Evolutionary conservation across 495 filamentous ascomycete genomes (phyloP), one percentile per base, ranked within the genome.

Genomic region (Viridothelium virens): DNA sequence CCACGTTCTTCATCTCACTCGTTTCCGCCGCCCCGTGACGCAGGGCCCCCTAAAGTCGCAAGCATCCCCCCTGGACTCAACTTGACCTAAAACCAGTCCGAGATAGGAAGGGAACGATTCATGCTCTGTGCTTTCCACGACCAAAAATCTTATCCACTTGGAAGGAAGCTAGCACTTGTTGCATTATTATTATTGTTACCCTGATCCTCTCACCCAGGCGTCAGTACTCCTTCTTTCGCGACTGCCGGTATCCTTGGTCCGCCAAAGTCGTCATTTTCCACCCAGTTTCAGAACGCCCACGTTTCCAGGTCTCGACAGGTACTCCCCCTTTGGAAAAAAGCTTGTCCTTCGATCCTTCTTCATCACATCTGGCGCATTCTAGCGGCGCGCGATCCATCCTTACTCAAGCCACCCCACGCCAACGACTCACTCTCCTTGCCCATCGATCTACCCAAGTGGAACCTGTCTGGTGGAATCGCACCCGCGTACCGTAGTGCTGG

Each of bases 271-370:
- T 59, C 53, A 59, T 59, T 59, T 36, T 33, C 53, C 7, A 36
- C 3, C 33, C 53, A 31, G 53, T 59, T 59, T 59, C 53, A 59
- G 53, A 14, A 59, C 33, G 53, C 2, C 25, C 53, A 59, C 53
- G n/a, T 36, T 59, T 10, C 53, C 53, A 34, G 53, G 11, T 31
- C 36, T 59, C 31, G 53, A 59, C 31, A 34, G 53, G 53, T 36
- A 36, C 31, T 36, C 53, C 10, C 53, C 31, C 7, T 34, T 59
- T 59, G 53, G 53, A 59, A 36, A 36, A 10, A 59, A 34, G 14
- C 7, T 18, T 59, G 53, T 34, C 31, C 53, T 59, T 59, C 53
- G 53, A 59, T 59, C 53, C 53, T 59, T 59, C 53, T 59, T 59
- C n/a, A 59, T 59, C 53, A 59, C 53, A 59, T 59, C 53, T 59